Percentiles rank a stretch among this genome's conserved stretches.
These are phyloP conservation scores for Populus hybrid DNA, from an alignment of 441 rosid genomes.

Conservation along the genomic window DNA sequence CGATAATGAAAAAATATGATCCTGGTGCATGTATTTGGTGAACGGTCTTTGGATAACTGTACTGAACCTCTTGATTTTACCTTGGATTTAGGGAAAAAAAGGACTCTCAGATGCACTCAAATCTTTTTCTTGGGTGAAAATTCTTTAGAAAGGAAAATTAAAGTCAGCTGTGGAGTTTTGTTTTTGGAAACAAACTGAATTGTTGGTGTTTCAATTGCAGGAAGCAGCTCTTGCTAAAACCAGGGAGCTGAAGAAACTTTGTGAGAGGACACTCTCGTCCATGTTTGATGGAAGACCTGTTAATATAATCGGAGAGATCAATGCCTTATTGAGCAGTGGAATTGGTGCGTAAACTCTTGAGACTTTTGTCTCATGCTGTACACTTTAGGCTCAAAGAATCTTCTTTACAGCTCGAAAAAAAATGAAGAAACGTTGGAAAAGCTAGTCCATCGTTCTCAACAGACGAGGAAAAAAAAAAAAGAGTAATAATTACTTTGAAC, in stretches of 20 bases:
- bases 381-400: background rate
- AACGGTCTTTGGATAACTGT: background rate
- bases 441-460: no score
- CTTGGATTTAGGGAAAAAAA: background rate
- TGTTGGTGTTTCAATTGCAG: constrained; percentile 36
- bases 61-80: background rate
- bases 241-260: constrained; percentile 82
- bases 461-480: no score
- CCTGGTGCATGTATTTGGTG: background rate
- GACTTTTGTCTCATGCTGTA: background rate
- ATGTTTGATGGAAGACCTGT: constrained; percentile 97
- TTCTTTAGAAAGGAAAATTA: background rate
- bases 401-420: no score
- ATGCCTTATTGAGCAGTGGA: constrained; percentile 67
- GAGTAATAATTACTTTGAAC: no score
- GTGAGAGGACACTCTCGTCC: constrained; percentile 81
- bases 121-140: background rate
- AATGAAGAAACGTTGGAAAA: no score
- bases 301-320: constrained; percentile 92
- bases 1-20: background rate
- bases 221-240: constrained; percentile 78
- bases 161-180: background rate
- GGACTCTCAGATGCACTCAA: background rate
- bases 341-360: constrained; percentile 32
- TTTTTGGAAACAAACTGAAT: background rate